phyloP scores from a whole-genome alignment of 441 rosid species.

The Mallotus japonicus region DNA sequence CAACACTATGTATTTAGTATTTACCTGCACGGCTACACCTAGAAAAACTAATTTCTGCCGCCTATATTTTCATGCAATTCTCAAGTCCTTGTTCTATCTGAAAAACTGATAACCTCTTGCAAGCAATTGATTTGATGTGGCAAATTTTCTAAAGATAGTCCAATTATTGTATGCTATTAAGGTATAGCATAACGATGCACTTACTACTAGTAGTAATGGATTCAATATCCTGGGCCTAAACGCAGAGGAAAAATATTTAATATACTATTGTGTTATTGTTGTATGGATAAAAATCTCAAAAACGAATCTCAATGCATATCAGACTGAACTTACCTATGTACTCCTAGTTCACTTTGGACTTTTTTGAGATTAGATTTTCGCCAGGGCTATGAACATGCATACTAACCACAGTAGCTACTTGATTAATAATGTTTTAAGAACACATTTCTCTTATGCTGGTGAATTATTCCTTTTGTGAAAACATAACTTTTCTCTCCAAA shows the following conservation, averaged over 20 bases:
- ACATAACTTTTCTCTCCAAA: conserved; percentile 14
- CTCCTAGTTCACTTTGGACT: neutral
- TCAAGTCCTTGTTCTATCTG: neutral
- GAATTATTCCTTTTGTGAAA: neutral
- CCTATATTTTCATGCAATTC: neutral
- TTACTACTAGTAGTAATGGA: neutral
- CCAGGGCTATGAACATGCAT: neutral
- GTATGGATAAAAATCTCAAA: neutral
- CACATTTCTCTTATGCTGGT: neutral
- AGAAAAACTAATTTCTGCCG: neutral
- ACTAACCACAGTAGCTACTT: neutral
- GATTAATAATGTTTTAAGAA: neutral
- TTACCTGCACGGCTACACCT: neutral
- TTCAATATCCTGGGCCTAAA: neutral
- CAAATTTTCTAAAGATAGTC: neutral
- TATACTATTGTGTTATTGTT: neutral
- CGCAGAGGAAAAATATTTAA: neutral
- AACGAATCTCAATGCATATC: neutral
- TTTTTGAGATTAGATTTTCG: neutral
- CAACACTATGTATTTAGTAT: neutral
- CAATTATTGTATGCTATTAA: neutral
- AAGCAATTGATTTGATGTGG: neutral
- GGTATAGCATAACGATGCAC: neutral
- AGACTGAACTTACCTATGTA: neutral
- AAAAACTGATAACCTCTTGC: neutral